Conservation (phyloP, 345 rosid species). For the Ceriops decandra region DNA sequence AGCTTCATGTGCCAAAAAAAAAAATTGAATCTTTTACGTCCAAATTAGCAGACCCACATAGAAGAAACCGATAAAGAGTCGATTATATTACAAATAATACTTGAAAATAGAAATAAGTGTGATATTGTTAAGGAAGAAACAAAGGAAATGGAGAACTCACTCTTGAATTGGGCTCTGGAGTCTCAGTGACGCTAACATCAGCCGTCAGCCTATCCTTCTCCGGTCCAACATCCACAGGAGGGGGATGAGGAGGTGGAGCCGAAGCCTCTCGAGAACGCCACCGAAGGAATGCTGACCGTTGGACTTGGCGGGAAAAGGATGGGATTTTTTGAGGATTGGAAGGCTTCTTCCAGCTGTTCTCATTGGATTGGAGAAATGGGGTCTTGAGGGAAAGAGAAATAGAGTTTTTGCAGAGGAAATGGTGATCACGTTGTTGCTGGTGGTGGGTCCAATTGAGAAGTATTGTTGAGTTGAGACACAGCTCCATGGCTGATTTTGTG, state of each 20-base stretch:
- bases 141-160: constrained; percentile 32
- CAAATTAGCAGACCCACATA: too few relatives aligned
- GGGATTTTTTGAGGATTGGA: constrained; percentile 28
- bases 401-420: constrained; percentile 14
- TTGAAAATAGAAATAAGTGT: neutral
- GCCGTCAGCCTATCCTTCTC: constrained; percentile 69
- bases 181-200: constrained; percentile 55
- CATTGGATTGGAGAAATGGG: constrained; percentile 29
- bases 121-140: neutral
- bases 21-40: neutral
- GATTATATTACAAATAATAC: neutral
- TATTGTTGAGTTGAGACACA: constrained; percentile 43
- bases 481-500: constrained; percentile 47
- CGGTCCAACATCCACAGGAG: constrained; percentile 37
- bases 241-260: constrained; percentile 37
- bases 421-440: neutral
- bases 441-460: constrained; percentile 14
- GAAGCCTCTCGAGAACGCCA: constrained; percentile 9
- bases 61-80: neutral
- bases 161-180: constrained; percentile 57
- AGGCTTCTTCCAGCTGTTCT: constrained; percentile 6
- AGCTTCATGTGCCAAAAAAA: neutral
- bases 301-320: constrained; percentile 36
- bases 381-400: constrained; percentile 19
- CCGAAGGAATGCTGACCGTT: constrained; percentile 14